A percentile compares a stretch with the other conserved stretches of the same genome.
These are phyloP conservation scores for Reutealis trisperma DNA, from an alignment of 345 rosid genomes.

Conservation along the genomic window DNA sequence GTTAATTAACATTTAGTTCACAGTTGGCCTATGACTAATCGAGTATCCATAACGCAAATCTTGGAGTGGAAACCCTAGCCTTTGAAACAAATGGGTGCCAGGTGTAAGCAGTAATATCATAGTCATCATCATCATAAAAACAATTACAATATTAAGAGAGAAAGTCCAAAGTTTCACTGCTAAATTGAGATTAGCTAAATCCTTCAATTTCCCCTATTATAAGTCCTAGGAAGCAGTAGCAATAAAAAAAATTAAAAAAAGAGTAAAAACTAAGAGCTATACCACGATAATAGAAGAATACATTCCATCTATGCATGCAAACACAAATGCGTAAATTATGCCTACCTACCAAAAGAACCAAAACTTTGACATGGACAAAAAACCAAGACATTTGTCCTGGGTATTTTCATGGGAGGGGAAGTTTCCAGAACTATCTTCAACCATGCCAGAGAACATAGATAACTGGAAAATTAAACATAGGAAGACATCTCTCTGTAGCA, in stretches of 20 bases:
- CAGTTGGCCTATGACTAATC: background rate
- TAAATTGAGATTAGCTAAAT: background rate
- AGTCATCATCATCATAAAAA: background rate
- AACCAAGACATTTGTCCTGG: background rate
- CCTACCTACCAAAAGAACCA: background rate
- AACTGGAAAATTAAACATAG: background rate
- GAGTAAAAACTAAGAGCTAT: background rate
- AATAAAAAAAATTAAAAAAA: background rate
- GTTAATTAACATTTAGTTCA: too few species aligned
- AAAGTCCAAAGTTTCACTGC: background rate
- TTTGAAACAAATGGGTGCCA: background rate
- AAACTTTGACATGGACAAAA: too few species aligned
- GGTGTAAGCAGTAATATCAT: background rate
- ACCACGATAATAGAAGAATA: background rate
- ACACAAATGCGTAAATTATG: background rate
- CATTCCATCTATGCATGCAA: background rate
- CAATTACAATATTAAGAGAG: background rate
- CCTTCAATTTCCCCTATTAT: background rate
- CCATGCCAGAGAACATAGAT: background rate
- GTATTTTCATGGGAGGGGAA: background rate
- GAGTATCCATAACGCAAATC: background rate
- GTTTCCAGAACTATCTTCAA: background rate
- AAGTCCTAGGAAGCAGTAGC: background rate
- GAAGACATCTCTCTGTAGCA: background rate
- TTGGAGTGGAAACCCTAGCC: background rate